Evolutionary conservation across 345 rosid genomes (phyloP).

Genomic region (Ceriops tagal): DNA sequence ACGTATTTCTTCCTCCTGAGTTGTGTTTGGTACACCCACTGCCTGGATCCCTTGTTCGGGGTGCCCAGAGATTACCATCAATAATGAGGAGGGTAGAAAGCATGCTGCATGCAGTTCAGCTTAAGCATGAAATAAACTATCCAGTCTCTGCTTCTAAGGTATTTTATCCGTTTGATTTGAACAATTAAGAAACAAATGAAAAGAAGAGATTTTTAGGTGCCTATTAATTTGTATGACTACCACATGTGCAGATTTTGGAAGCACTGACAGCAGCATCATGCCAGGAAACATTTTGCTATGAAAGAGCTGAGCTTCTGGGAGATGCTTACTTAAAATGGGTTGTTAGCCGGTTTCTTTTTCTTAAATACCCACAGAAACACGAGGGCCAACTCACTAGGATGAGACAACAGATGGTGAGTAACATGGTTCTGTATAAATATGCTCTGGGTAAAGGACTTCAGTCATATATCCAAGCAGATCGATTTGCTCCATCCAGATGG

Average conservation of each 20-base stretch:
- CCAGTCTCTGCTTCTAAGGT: conserved; percentile 84
- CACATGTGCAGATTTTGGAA: conserved; percentile 66
- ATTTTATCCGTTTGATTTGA: neutral
- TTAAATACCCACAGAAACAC: conserved; percentile 93
- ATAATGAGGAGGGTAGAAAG: conserved; percentile 98
- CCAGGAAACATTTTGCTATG: conserved; percentile 98
- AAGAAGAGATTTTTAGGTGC: neutral
- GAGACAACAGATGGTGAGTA: conserved; percentile 99
- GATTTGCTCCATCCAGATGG: conserved; percentile 98
- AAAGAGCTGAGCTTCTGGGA: conserved; percentile 97
- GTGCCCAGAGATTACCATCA: conserved; percentile 95
- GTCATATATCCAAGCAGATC: conserved; percentile 96
- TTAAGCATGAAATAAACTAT: conserved; percentile 62
- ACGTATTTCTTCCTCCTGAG: conserved; percentile 94
- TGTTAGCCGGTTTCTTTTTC: conserved; percentile 87
- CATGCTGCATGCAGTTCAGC: conserved; percentile 88
- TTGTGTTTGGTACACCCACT: conserved; percentile 91
- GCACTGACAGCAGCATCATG: conserved; percentile 98
- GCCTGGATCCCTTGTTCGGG: conserved; percentile 91
- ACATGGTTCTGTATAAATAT: conserved; percentile 82
- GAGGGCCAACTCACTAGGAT: conserved; percentile 98
- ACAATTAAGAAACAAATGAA: neutral
- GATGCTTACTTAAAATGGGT: conserved; percentile 99
- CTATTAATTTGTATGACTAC: conserved; percentile 12
- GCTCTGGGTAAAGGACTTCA: conserved; percentile 84